phyloP scores from a whole-genome alignment of 2,329 filamentous ascomycete species.

The Neofusicoccum kwambonambiense region DNA sequence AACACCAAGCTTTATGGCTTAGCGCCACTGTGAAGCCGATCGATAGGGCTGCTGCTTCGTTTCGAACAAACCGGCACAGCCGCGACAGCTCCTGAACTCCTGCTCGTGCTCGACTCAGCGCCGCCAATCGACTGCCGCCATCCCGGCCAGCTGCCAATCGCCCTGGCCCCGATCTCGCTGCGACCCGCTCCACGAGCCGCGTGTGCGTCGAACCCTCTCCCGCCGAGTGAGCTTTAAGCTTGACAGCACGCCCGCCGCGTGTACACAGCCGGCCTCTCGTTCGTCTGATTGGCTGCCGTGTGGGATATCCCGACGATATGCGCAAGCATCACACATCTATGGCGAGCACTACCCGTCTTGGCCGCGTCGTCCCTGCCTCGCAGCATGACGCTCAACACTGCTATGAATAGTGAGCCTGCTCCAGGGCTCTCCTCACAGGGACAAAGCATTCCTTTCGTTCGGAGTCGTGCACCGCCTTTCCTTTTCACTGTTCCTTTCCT shows the following conservation, averaged over 20 bases:
- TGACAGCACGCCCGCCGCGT: background rate
- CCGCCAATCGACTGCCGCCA: background rate
- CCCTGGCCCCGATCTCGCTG: background rate
- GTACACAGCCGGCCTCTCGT: background rate
- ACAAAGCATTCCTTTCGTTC: background rate
- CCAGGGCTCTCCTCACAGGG: background rate
- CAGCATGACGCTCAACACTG: background rate
- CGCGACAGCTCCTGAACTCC: background rate
- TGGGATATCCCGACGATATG: constrained; percentile 5
- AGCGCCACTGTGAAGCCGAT: background rate
- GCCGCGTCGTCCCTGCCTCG: background rate
- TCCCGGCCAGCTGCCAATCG: background rate
- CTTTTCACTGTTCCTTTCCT: background rate
- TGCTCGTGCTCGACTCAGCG: background rate
- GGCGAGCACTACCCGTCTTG: background rate
- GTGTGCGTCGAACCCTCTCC: background rate
- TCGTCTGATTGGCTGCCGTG: background rate
- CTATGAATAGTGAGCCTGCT: background rate
- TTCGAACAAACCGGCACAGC: background rate
- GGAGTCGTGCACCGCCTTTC: background rate
- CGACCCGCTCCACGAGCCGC: background rate
- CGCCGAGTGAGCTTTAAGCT: background rate
- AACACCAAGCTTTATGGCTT: background rate
- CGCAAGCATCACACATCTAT: background rate
- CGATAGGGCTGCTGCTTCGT: background rate